A percentile compares a stretch with the other conserved stretches of the same genome.
Evolutionary conservation across 805 yeast genomes (phyloP).

Genomic region (Brettanomyces sp.): DNA sequence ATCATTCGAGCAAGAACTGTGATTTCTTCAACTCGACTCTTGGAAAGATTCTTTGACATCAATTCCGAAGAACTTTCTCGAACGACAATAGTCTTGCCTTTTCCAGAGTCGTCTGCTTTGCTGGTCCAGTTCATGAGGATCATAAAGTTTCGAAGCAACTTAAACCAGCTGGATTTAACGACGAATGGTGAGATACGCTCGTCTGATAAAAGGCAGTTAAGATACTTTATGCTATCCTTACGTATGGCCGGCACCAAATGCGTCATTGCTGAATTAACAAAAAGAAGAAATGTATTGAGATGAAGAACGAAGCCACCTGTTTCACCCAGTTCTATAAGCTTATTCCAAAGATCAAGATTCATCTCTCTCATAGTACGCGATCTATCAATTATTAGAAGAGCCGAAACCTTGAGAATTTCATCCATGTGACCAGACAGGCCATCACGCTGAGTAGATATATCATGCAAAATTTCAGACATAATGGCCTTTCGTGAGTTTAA

Average conservation of each 20-base stretch:
- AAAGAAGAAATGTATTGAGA: conserved; percentile 53
- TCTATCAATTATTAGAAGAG: conserved; percentile 60
- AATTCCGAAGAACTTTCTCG: conserved; percentile 1
- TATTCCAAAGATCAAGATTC: conserved; percentile 36
- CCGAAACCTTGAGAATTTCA: conserved; percentile 44
- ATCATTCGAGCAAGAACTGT: conserved; percentile 25
- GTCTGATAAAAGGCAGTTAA: conserved; percentile 47
- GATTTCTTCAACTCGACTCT: conserved; percentile 26
- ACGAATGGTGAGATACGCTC: conserved; percentile 32
- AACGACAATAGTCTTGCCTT: conserved; percentile 1
- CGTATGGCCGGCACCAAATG: conserved; percentile 75
- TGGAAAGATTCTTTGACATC: conserved; percentile 1
- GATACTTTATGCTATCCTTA: conserved; percentile 61
- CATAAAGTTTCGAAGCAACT: conserved; percentile 58
- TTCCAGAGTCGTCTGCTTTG: conserved; percentile 15
- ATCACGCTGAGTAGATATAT: conserved; percentile 5
- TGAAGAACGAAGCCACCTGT: conserved; percentile 29
- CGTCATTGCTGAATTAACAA: conserved; percentile 86
- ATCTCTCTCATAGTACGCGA: conserved; percentile 57
- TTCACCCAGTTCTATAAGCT: conserved; percentile 18
- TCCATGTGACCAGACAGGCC: conserved; percentile 25
- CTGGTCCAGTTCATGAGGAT: conserved; percentile 70
- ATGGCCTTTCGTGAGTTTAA: conserved; percentile 14
- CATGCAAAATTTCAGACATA: conserved; percentile 8
- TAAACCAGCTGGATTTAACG: conserved; percentile 56